Conservation (phyloP, 1,284 basidiomycete genomes). For the Rhodotorula mucilaginosa region DNA sequence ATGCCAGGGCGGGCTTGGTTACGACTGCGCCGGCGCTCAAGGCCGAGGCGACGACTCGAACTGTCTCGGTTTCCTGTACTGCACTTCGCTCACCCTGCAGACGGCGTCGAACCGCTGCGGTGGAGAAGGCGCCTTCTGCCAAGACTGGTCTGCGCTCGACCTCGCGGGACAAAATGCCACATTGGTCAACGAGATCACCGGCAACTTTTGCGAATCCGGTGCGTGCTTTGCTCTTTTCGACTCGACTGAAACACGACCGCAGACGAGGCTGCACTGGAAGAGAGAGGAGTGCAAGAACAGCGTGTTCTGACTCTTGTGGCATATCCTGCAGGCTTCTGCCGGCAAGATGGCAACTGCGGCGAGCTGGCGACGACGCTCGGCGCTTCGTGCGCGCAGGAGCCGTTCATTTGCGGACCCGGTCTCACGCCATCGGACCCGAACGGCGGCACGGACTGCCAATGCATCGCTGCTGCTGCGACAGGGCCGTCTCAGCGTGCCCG, state of each 20-base stretch:
- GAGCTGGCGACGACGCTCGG: not conserved
- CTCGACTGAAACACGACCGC: too few species aligned
- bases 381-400: slow-evolving; percentile 5
- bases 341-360: slow-evolving; percentile 14
- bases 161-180: slow-evolving; percentile 8
- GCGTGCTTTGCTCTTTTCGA: not conserved
- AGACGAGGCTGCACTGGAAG: not conserved
- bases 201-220: slow-evolving; percentile 17
- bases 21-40: slow-evolving; percentile 6
- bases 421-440: not conserved
- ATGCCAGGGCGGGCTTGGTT: slow-evolving; percentile 24
- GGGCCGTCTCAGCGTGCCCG: slow-evolving; percentile 22
- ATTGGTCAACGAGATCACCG: slow-evolving; percentile 13
- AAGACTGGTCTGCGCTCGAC: slow-evolving; percentile 12
- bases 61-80: slow-evolving; percentile 35
- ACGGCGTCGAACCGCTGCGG: slow-evolving; percentile 21
- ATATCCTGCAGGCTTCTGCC: slow-evolving; percentile 14
- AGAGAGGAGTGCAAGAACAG: not conserved
- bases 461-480: not conserved
- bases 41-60: slow-evolving; percentile 7
- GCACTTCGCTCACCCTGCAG: not conserved
- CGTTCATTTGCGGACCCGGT: slow-evolving; percentile 2
- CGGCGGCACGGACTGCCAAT: not conserved
- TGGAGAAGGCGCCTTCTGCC: slow-evolving; percentile 22
- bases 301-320: not conserved